Evolutionary conservation across 2,329 filamentous ascomycete genomes (phyloP).

Genomic region (Elsinoe fawcettii): DNA sequence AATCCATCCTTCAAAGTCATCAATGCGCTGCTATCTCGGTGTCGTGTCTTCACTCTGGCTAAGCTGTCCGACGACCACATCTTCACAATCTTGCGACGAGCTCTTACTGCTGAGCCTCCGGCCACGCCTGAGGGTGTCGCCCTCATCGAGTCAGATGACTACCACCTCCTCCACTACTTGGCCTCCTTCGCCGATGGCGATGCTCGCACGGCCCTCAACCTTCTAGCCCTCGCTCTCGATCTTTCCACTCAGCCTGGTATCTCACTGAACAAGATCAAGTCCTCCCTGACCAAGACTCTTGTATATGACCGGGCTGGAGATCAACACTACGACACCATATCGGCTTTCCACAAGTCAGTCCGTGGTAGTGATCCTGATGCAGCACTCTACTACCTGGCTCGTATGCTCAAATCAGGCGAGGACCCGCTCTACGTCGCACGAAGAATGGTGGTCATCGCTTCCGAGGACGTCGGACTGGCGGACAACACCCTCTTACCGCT

Average conservation of each 20-base stretch:
- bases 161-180: slow-evolving; percentile 63
- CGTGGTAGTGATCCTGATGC: slow-evolving; percentile 82
- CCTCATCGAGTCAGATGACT: slow-evolving; percentile 60
- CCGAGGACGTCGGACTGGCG: slow-evolving; percentile 85
- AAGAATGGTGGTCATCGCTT: slow-evolving; percentile 88
- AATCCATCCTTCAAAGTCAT: slow-evolving; percentile 94
- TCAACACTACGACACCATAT: slow-evolving; percentile 96
- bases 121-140: neutral
- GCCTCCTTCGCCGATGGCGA: slow-evolving; percentile 85
- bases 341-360: slow-evolving; percentile 92
- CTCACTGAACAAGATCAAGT: slow-evolving; percentile 70
- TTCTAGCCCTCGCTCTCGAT: slow-evolving; percentile 81
- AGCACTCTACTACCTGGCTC: slow-evolving; percentile 84
- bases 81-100: slow-evolving; percentile 65
- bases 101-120: slow-evolving; percentile 42
- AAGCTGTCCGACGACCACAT: slow-evolving; percentile 68
- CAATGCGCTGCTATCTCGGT: slow-evolving; percentile 76
- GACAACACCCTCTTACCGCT: slow-evolving; percentile 77
- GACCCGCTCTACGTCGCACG: slow-evolving; percentile 88
- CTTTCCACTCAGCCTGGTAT: slow-evolving; percentile 57
- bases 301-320: slow-evolving; percentile 94
- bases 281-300: slow-evolving; percentile 77
- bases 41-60: slow-evolving; percentile 78
- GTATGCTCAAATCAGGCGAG: slow-evolving; percentile 93
- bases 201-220: slow-evolving; percentile 83